A percentile compares a stretch with the other conserved stretches of the same genome.
phyloP scores from a whole-genome alignment of 352 stramenopile genomes.

The Pythium apleroticum region DNA sequence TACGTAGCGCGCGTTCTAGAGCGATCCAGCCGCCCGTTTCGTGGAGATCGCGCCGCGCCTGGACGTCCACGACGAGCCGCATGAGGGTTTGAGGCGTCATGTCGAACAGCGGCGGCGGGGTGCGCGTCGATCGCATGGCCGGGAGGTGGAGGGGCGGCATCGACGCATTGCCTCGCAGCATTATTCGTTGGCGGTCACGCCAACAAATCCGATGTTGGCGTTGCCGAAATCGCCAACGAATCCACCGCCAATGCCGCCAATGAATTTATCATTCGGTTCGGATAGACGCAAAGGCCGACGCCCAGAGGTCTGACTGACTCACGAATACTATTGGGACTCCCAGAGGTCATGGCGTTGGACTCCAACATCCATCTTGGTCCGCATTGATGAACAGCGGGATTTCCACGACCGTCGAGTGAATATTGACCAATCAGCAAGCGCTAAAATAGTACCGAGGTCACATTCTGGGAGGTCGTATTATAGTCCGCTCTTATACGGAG shows the following conservation, averaged over 20 bases:
- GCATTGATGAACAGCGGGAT: no score
- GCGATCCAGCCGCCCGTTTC: slow-evolving; percentile 2
- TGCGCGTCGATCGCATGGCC: neutral
- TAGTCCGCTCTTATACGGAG: slow-evolving; percentile 3
- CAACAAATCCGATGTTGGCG: neutral
- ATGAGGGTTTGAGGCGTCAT: slow-evolving; percentile 1
- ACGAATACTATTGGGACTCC: no score
- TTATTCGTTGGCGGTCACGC: neutral
- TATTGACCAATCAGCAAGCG: neutral
- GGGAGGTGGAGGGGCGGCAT: neutral
- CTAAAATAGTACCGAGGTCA: neutral
- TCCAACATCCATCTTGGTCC: slow-evolving; percentile 17
- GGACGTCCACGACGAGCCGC: slow-evolving; percentile 2
- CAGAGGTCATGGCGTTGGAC: slow-evolving; percentile 10
- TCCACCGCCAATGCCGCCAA: neutral
- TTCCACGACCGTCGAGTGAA: neutral
- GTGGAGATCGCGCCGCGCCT: neutral
- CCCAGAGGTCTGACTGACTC: no score
- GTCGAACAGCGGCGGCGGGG: neutral
- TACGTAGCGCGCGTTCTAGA: neutral
- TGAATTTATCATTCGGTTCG: neutral
- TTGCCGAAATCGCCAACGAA: neutral
- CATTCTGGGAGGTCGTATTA: no score
- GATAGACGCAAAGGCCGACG: no score
- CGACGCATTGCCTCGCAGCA: neutral